Evolutionary conservation across 2,329 filamentous ascomycete genomes (phyloP).

Genomic region (Phyllosticta citriasiana): DNA sequence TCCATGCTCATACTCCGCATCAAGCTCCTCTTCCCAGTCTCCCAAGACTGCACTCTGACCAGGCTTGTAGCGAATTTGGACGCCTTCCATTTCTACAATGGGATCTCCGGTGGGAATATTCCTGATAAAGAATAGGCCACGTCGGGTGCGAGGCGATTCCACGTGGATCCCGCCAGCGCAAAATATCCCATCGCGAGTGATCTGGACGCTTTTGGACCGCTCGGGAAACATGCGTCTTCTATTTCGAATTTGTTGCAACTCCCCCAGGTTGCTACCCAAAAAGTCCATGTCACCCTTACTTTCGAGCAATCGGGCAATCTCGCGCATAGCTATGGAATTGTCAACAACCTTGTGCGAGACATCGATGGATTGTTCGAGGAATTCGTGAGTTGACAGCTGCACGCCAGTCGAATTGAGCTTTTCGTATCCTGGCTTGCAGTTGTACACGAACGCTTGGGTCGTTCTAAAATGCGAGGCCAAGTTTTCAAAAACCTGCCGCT

Average conservation of each 20-base stretch:
- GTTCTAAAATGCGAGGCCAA: conserved; percentile 20
- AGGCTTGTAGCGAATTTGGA: conserved; percentile 68
- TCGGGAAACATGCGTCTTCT: neutral
- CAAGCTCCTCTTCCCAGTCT: conserved; percentile 66
- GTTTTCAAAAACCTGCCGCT: conserved; percentile 49
- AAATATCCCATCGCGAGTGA: neutral
- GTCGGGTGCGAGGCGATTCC: neutral
- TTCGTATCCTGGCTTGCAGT: neutral
- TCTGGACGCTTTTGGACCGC: neutral
- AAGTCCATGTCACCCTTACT: conserved; percentile 2
- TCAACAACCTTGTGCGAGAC: conserved; percentile 21
- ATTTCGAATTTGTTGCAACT: neutral
- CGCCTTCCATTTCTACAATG: conserved; percentile 79
- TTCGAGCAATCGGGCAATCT: conserved; percentile 1
- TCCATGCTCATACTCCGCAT: neutral
- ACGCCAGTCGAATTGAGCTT: neutral
- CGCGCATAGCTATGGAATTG: conserved; percentile 12
- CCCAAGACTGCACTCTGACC: conserved; percentile 59
- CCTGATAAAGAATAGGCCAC: neutral
- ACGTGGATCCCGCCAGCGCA: neutral
- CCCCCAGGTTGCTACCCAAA: neutral
- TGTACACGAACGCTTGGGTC: conserved; percentile 24
- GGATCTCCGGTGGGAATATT: conserved; percentile 46
- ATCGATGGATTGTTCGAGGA: conserved; percentile 21
- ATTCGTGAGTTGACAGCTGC: neutral